These are phyloP conservation scores for Bruguiera parviflora DNA, from an alignment of 345 rosid species.

Conservation along the genomic window DNA sequence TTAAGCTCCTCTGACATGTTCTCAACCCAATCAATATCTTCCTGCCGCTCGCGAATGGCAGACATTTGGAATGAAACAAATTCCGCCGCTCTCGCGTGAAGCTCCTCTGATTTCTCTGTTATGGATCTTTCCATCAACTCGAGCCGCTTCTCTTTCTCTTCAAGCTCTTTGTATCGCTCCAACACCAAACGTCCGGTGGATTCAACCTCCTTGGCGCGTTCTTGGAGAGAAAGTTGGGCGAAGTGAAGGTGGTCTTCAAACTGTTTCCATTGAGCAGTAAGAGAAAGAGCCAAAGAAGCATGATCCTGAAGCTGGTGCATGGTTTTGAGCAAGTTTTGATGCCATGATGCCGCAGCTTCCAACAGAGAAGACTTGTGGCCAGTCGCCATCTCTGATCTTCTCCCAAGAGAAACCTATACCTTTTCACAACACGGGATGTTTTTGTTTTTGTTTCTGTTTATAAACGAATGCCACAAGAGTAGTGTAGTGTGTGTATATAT, in stretches of 20 bases:
- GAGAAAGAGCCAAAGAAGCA: neutral
- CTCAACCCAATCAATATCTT: neutral
- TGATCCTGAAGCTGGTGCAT: neutral
- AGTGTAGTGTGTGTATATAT: too few species aligned
- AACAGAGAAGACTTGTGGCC: too few species aligned
- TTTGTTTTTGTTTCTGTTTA: too few species aligned
- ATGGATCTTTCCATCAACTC: neutral
- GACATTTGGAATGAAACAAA: neutral
- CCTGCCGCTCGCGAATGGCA: neutral
- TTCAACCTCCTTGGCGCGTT: neutral
- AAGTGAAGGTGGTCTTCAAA: neutral
- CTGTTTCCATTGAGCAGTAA: neutral
- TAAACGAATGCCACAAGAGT: too few species aligned
- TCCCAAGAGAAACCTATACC: too few species aligned
- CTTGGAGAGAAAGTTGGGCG: neutral
- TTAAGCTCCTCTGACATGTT: neutral
- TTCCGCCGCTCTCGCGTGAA: neutral
- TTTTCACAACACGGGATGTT: too few species aligned
- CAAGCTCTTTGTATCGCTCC: neutral
- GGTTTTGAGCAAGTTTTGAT: neutral
- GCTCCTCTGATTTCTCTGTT: neutral
- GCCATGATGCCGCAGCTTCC: neutral
- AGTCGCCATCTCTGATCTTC: too few species aligned
- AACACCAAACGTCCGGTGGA: neutral
- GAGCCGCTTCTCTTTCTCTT: neutral